A percentile compares a stretch with the other conserved stretches of the same genome.
Conservation (phyloP, 805 yeast genomes). For the Lipomyces japonicus region DNA sequence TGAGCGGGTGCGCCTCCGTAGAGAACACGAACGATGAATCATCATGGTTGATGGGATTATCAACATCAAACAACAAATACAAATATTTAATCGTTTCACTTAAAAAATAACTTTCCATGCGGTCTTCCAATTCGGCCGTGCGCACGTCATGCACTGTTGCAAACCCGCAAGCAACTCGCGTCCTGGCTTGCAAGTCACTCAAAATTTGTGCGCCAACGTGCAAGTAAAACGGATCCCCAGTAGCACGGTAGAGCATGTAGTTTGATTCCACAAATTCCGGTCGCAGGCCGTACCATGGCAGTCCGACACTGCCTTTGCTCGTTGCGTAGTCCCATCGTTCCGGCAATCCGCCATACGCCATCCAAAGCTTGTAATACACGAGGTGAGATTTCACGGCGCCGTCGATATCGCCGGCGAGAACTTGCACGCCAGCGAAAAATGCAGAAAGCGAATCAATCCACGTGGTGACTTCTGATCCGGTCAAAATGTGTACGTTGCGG, state of each 20-base stretch:
- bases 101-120: constrained; percentile 89
- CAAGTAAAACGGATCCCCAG: constrained; percentile 77
- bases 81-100: constrained; percentile 85
- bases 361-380: constrained; percentile 72
- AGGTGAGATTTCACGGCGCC: constrained; percentile 63
- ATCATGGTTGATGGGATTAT: constrained; percentile 48
- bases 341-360: constrained; percentile 73
- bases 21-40: constrained; percentile 53
- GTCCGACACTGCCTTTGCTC: constrained; percentile 28
- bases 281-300: constrained; percentile 78
- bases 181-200: constrained; percentile 50
- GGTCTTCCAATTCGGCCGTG: constrained; percentile 59
- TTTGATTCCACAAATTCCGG: constrained; percentile 92
- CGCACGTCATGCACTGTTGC: constrained; percentile 69
- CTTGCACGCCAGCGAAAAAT: constrained; percentile 83
- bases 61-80: constrained; percentile 71
- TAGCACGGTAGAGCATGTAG: constrained; percentile 75
- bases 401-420: constrained; percentile 65
- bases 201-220: constrained; percentile 68
- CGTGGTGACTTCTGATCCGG: constrained; percentile 49
- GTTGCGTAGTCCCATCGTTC: constrained; percentile 69
- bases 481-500: constrained; percentile 52
- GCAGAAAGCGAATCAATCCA: constrained; percentile 90
- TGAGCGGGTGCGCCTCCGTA: constrained; percentile 90
- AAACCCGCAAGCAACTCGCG: constrained; percentile 70